These are phyloP conservation scores for Piromyces finnis DNA, from an alignment of 192 early-diverging fungal species.

Conservation along the genomic window DNA sequence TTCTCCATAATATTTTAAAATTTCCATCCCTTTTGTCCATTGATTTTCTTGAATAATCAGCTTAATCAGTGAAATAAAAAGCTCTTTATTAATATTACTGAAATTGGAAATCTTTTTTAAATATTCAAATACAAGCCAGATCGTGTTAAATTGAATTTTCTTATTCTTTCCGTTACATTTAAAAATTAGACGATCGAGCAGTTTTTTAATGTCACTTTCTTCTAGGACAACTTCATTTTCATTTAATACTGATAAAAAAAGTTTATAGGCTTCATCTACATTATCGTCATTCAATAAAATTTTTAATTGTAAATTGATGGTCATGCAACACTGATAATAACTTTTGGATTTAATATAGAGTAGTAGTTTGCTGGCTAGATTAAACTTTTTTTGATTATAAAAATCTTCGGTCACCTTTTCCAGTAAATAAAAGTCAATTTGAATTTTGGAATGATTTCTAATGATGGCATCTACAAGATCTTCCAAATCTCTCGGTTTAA, in stretches of 20 bases:
- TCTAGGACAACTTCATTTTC: too few relatives aligned
- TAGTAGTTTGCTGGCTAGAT: background rate
- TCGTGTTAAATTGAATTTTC: background rate
- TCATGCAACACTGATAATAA: background rate
- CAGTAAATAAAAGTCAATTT: background rate
- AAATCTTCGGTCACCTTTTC: background rate
- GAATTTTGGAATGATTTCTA: background rate
- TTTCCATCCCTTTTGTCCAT: background rate
- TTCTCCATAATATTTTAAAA: background rate
- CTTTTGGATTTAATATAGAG: background rate
- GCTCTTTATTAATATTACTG: background rate
- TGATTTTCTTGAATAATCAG: background rate
- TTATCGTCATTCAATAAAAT: background rate
- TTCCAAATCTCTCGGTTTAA: background rate
- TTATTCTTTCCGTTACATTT: background rate
- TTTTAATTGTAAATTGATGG: background rate
- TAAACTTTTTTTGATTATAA: background rate
- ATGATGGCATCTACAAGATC: background rate
- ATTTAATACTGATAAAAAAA: background rate
- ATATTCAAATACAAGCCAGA: background rate
- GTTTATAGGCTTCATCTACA: background rate
- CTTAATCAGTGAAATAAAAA: background rate
- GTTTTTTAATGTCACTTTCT: too few relatives aligned
- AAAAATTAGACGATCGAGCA: too few relatives aligned
- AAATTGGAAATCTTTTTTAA: background rate